These are phyloP conservation scores for Linaria vulgaris DNA, from an alignment of 257 asterid genomes.

Conservation along the genomic window DNA sequence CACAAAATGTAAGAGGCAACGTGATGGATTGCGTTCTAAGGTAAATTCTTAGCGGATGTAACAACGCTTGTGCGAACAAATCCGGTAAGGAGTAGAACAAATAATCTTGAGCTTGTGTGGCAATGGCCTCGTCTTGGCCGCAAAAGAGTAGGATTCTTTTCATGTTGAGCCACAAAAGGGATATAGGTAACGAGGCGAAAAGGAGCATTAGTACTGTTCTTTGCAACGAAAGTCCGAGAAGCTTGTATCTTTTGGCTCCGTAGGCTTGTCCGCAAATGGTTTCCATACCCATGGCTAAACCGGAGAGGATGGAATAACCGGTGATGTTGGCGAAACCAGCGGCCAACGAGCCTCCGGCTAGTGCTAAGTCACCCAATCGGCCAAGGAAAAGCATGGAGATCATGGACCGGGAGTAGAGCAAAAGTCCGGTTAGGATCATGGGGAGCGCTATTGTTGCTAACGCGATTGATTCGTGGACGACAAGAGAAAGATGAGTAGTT, in stretches of 20 bases:
- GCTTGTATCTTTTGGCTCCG: slow-evolving; percentile 57
- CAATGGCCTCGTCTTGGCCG: slow-evolving; percentile 61
- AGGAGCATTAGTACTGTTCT: slow-evolving; percentile 58
- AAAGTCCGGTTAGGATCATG: slow-evolving; percentile 68
- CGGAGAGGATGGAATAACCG: slow-evolving; percentile 77
- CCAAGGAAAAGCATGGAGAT: slow-evolving; percentile 88
- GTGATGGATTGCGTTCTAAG: slow-evolving; percentile 78
- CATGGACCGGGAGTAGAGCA: slow-evolving; percentile 78
- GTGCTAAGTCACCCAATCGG: slow-evolving; percentile 58
- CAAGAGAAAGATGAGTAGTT: slow-evolving; percentile 31
- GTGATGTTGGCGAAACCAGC: slow-evolving; percentile 74
- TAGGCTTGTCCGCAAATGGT: slow-evolving; percentile 85
- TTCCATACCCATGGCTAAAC: slow-evolving; percentile 86
- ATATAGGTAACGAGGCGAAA: slow-evolving; percentile 55
- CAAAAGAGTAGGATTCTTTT: slow-evolving; percentile 46
- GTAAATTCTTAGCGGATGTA: slow-evolving; percentile 68
- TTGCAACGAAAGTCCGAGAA: slow-evolving; percentile 67
- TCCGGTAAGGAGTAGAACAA: slow-evolving; percentile 63
- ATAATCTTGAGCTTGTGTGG: slow-evolving; percentile 56
- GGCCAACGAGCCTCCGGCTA: slow-evolving; percentile 81
- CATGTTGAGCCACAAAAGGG: slow-evolving; percentile 70
- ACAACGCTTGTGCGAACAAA: slow-evolving; percentile 52
- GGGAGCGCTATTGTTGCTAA: slow-evolving; percentile 59
- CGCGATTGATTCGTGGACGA: slow-evolving; percentile 41
- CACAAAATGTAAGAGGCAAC: slow-evolving; percentile 67